phyloP scores from a whole-genome alignment of 371 early-diverging fungal species.

The Circinella umbellata region DNA sequence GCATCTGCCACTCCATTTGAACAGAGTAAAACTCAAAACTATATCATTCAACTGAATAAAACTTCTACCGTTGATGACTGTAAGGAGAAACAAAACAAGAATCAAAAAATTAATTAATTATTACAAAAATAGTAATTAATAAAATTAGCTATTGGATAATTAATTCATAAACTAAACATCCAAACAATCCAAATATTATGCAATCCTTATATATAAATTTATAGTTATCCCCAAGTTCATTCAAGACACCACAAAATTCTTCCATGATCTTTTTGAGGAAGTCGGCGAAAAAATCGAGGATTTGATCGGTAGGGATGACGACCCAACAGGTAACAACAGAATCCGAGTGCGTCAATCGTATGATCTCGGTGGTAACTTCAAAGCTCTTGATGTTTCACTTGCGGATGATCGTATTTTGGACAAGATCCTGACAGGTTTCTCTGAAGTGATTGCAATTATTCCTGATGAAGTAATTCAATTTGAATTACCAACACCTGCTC shows the following conservation, averaged over 20 bases:
- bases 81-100: slow-evolving; percentile 15
- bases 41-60: slow-evolving; percentile 36
- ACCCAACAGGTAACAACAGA: slow-evolving; percentile 20
- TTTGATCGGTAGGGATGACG: slow-evolving; percentile 10
- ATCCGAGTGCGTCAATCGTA: slow-evolving; percentile 37
- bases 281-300: slow-evolving; percentile 27
- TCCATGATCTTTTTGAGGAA: slow-evolving; percentile 38
- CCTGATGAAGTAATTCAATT: slow-evolving; percentile 47
- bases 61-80: slow-evolving; percentile 35
- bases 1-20: neutral
- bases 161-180: too few species aligned
- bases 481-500: slow-evolving; percentile 28
- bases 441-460: slow-evolving; percentile 36
- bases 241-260: slow-evolving; percentile 15
- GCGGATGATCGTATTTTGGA: slow-evolving; percentile 29
- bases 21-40: slow-evolving; percentile 23
- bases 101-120: neutral
- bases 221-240: slow-evolving; percentile 29
- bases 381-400: slow-evolving; percentile 38
- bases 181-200: neutral
- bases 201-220: neutral
- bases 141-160: too few species aligned
- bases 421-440: slow-evolving; percentile 17
- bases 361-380: slow-evolving; percentile 34
- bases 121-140: too few species aligned